A percentile compares a stretch with the other conserved stretches of the same genome.
phyloP scores from a whole-genome alignment of 106 monocot genomes.

The Acorus calamus region DNA sequence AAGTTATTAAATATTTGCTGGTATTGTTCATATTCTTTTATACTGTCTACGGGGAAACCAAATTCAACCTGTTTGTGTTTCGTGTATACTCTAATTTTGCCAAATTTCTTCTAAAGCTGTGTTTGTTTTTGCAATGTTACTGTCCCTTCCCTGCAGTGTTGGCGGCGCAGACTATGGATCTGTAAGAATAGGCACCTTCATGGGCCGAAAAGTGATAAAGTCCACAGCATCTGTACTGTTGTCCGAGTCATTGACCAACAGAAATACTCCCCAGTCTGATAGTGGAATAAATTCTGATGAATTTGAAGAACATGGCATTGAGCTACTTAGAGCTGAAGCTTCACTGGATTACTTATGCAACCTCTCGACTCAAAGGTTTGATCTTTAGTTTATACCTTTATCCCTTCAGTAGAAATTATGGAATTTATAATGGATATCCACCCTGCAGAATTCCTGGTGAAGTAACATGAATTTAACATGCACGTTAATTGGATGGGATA shows the following conservation, averaged over 20 bases:
- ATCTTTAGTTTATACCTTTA: background rate
- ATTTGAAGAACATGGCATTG: slow-evolving; percentile 56
- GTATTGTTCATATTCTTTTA: no score
- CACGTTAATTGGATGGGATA: no score
- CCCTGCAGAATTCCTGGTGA: no score
- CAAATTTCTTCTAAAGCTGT: no score
- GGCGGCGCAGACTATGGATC: slow-evolving; percentile 98
- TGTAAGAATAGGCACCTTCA: slow-evolving; percentile 92
- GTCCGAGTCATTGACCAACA: slow-evolving; percentile 21
- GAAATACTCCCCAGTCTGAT: slow-evolving; percentile 9
- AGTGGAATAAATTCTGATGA: slow-evolving; percentile 37
- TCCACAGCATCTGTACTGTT: slow-evolving; percentile 39
- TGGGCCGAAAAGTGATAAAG: slow-evolving; percentile 96
- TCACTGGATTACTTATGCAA: slow-evolving; percentile 81
- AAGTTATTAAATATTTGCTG: no score
- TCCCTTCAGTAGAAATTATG: no score
- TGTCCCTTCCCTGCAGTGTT: slow-evolving; percentile 37
- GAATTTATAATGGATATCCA: no score
- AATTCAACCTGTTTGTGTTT: no score
- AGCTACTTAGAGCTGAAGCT: slow-evolving; percentile 64
- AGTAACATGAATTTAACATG: no score
- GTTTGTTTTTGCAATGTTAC: no score
- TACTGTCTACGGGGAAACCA: no score
- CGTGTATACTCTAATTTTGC: no score
- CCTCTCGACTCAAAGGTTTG: slow-evolving; percentile 78